Evolutionary conservation across 495 filamentous ascomycete species (phyloP).

Genomic region (Talaromyces adpressus): DNA sequence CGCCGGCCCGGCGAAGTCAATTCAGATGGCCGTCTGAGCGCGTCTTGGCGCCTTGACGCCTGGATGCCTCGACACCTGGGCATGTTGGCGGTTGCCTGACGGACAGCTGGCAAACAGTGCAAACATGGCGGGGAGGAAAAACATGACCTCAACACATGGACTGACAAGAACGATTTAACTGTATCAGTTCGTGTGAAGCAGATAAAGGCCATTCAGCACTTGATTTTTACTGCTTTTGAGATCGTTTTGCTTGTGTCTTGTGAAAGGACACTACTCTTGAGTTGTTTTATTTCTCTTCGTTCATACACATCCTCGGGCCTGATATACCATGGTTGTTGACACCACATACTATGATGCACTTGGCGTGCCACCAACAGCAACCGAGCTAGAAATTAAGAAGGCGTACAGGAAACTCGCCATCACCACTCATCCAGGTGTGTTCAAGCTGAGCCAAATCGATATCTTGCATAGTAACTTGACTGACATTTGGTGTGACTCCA

Average conservation of each 20-base stretch:
- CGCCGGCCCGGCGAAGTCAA: neutral
- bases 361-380: constrained; percentile 78
- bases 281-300: neutral
- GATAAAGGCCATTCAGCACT: neutral
- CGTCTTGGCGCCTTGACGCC: neutral
- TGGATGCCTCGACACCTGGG: constrained; percentile 1
- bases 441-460: neutral
- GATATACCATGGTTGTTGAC: constrained; percentile 68
- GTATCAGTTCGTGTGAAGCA: neutral
- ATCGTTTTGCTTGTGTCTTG: neutral
- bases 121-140: constrained; percentile 8
- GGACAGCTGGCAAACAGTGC: constrained; percentile 1
- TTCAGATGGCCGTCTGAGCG: neutral
- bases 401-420: constrained; percentile 97
- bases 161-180: neutral
- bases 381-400: constrained; percentile 97
- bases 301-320: constrained; percentile 4
- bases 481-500: constrained; percentile 20
- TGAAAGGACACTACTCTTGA: constrained; percentile 6
- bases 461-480: neutral
- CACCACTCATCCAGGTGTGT: constrained; percentile 58
- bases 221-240: neutral
- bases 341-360: constrained; percentile 87
- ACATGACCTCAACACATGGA: constrained; percentile 1
- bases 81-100: neutral